Percentiles rank a stretch among this genome's conserved stretches.
Conservation (phyloP, 306 rosid genomes). For the Dalbergia oliveri region DNA sequence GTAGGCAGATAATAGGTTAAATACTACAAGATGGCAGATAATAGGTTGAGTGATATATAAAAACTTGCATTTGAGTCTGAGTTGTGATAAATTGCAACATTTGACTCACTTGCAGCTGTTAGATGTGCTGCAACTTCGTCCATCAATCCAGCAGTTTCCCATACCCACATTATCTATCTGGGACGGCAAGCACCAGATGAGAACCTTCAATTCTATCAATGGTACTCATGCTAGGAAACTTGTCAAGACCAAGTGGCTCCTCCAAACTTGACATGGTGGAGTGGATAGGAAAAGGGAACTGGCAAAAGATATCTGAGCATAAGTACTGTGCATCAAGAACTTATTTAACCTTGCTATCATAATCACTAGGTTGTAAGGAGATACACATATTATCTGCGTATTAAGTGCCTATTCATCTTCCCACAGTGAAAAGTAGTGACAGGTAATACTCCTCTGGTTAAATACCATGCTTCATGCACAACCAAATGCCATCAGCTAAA, state of each 20-base stretch:
- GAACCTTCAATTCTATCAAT: conserved; percentile 75
- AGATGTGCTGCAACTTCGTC: conserved; percentile 83
- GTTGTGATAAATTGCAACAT: neutral
- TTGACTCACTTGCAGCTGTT: conserved; percentile 68
- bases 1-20: conserved; percentile 10
- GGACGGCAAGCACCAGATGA: conserved; percentile 84
- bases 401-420: neutral
- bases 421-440: conserved; percentile 32
- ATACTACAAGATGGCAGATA: neutral
- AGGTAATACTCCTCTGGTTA: neutral
- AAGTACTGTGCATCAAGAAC: conserved; percentile 34
- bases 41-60: no score
- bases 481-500: conserved; percentile 14
- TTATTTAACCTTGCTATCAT: neutral
- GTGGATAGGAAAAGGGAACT: conserved; percentile 42
- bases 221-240: conserved; percentile 87
- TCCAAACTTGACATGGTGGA: conserved; percentile 88
- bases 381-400: conserved; percentile 1
- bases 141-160: conserved; percentile 83
- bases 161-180: conserved; percentile 65
- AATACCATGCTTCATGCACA: neutral
- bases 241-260: conserved; percentile 91
- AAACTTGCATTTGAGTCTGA: no score
- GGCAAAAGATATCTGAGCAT: conserved; percentile 34
- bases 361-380: conserved; percentile 9